phyloP scores from a whole-genome alignment of 225 moss, liverwort and hornwort species.

The Polytrichum commune region DNA sequence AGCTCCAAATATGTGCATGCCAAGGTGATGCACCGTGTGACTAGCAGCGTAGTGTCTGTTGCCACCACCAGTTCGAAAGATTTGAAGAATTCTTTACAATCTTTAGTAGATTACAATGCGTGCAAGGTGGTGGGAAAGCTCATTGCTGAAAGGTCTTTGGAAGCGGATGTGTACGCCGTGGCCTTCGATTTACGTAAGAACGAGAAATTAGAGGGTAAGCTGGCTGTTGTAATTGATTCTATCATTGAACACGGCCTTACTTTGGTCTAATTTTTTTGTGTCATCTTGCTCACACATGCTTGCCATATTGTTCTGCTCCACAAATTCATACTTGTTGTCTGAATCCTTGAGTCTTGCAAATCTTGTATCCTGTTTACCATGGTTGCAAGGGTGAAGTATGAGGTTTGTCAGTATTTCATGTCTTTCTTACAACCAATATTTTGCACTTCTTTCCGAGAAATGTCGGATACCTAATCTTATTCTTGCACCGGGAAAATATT shows the following conservation, averaged over 20 bases:
- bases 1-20: constrained; percentile 89
- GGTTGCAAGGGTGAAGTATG: no score
- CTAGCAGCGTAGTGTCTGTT: constrained; percentile 82
- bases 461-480: no score
- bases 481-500: no score
- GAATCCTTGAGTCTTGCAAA: no score
- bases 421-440: no score
- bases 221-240: constrained; percentile 80
- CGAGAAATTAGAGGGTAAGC: constrained; percentile 88
- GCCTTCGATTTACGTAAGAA: constrained; percentile 79
- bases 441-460: no score
- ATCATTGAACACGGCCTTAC: constrained; percentile 79
- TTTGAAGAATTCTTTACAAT: constrained; percentile 67
- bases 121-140: constrained; percentile 79
- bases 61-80: constrained; percentile 89
- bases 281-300: not conserved
- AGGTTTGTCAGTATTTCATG: no score
- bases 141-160: constrained; percentile 79
- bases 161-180: constrained; percentile 89
- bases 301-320: not conserved
- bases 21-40: constrained; percentile 92
- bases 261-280: constrained; percentile 38
- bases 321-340: no score
- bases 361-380: no score
- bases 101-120: constrained; percentile 72